Conservation (phyloP, 805 yeast species). For the Pichia cabralensis region DNA sequence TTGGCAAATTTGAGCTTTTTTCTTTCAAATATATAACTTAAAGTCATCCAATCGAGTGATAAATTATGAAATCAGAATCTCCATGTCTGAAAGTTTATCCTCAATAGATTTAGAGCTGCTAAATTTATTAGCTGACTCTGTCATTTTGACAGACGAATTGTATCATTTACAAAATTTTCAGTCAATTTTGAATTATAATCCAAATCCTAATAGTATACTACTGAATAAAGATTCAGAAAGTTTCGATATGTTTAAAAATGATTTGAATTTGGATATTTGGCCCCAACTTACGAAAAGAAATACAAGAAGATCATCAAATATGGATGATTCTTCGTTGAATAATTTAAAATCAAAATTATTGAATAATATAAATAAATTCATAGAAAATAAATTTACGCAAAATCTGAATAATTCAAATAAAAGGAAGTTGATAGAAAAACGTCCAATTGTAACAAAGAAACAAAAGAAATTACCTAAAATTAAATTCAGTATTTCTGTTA, state of each 20-base stretch:
- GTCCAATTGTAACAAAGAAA: not conserved
- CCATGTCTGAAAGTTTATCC: constrained; percentile 6
- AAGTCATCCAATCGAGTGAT: too few relatives aligned
- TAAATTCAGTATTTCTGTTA: constrained; percentile 27
- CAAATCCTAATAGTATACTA: constrained; percentile 31
- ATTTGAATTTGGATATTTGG: constrained; percentile 29
- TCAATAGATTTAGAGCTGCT: constrained; percentile 2
- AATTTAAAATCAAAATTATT: constrained; percentile 16
- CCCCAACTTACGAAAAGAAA: constrained; percentile 15
- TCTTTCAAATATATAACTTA: too few relatives aligned
- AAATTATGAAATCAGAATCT: too few relatives aligned
- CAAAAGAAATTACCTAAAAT: constrained; percentile 3
- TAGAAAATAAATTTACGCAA: constrained; percentile 1
- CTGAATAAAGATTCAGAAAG: constrained; percentile 23
- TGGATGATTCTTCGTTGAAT: constrained; percentile 9
- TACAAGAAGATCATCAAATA: constrained; percentile 4
- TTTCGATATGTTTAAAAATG: constrained; percentile 24
- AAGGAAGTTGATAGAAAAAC: not conserved
- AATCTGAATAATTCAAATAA: not conserved
- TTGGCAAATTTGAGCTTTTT: too few relatives aligned
- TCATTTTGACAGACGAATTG: constrained; percentile 38
- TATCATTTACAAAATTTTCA: constrained; percentile 55
- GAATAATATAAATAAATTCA: not conserved
- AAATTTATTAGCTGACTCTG: constrained; percentile 5
- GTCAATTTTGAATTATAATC: constrained; percentile 50